Base-by-base conservation (phyloP, 257 asterid genomes). In the Solanum chaucha region DNA sequence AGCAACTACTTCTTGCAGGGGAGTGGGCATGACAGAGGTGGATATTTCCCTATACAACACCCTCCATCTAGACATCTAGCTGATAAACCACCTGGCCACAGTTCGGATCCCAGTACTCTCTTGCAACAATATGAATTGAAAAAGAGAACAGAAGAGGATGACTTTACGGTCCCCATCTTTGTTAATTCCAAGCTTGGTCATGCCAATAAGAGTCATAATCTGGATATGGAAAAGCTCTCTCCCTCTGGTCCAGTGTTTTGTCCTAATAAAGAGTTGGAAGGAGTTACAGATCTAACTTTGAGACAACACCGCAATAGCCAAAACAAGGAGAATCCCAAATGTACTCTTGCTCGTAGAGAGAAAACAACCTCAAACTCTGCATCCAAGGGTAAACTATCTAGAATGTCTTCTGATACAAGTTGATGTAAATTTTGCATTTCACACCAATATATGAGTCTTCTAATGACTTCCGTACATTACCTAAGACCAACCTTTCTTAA, bases 91-190 rank as follows among this genome's bases (percentile, higher is more conserved):
- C 81, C 84, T 83, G 65, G 87, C 65, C 90, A 64, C 48, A 89
- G 87, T 81, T 87, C 92, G 6, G 90, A 91, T 87, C 67, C 89
- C 73, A 89, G 82, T 87, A 48, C 88, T 30, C 92, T 92, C 41
- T 65, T 70, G 84, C 58, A 89, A 72, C 92, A 90, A 86, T 89
- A 34, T 34, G 93, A 91, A 88, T 91, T 84, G 87, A 88, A 90
- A 86, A 92, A 90, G 90, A 92, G 87, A 51, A 86, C 58, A 34
- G 94, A 93, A 46, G 98, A 95, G 75, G 98, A 95, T 90, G 98
- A 96, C 85, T 94, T 93, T 83, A 90, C 89, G 73, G 98, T 96
- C 87, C 99, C 99, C 22, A 88, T 92, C 77, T 91, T 95, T 86
- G 55, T 88, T 78, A 91, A 90, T 34, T 88, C 93, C 24, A 88